These are phyloP conservation scores for Leucogyrophana mollusca DNA, from an alignment of 768 basidiomycete genomes.

Conservation along the genomic window DNA sequence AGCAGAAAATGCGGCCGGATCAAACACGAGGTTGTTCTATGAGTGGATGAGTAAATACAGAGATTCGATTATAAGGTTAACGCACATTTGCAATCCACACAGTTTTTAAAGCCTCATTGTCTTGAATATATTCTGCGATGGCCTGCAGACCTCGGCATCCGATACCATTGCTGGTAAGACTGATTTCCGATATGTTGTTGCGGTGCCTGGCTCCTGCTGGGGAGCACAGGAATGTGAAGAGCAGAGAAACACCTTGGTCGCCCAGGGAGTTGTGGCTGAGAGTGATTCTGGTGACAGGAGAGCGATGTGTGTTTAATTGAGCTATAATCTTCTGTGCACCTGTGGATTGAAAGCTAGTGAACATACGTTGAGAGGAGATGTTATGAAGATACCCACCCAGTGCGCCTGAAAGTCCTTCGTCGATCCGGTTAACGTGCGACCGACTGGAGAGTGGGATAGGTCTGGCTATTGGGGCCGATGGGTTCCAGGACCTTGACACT, in stretches of 20 bases:
- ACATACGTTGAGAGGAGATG: neutral
- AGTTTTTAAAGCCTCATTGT: conserved; percentile 41
- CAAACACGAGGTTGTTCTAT: conserved; percentile 41
- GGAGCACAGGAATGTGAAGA: conserved; percentile 58
- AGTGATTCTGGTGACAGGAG: conserved; percentile 46
- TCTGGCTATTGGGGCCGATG: neutral
- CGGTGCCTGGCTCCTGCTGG: conserved; percentile 43
- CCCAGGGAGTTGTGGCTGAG: conserved; percentile 57
- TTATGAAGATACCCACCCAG: conserved; percentile 14
- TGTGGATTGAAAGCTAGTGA: conserved; percentile 17
- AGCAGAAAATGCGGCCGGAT: conserved; percentile 31
- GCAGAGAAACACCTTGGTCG: conserved; percentile 50
- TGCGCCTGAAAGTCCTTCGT: conserved; percentile 21
- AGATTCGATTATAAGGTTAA: conserved; percentile 4
- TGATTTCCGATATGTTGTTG: conserved; percentile 46
- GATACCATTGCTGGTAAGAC: conserved; percentile 52
- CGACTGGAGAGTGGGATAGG: conserved; percentile 12
- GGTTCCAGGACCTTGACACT: no score
- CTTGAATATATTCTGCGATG: conserved; percentile 49
- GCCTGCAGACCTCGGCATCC: conserved; percentile 52
- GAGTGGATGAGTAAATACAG: conserved; percentile 19
- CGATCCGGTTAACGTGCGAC: conserved; percentile 15
- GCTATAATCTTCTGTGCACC: conserved; percentile 55
- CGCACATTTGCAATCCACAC: conserved; percentile 59
- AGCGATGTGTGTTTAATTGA: conserved; percentile 40